Evolutionary conservation across 31 red algal species (phyloP), one percentile per base, ranked within the genome.

Genomic region (Bonnemaisonia californica): DNA sequence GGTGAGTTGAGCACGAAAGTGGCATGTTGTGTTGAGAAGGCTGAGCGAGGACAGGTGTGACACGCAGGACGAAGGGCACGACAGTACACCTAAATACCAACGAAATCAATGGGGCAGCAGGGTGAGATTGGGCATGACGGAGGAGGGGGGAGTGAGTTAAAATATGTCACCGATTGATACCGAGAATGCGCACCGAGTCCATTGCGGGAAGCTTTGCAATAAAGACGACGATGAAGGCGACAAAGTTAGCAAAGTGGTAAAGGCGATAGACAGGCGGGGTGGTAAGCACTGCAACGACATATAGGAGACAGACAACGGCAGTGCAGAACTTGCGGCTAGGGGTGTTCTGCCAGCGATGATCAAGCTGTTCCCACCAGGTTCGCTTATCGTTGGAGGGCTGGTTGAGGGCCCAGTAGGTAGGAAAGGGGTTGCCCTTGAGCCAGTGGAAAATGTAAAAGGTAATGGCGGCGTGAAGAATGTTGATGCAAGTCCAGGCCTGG

Each of bases 391-490:
- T 83, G 22, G 82, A 84, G 0, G 88, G 84, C 3, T 77, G 79
- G 45, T 57, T 86, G 12, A 83, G 45, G 12, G 84, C 82, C 95
- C 95, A 98, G 34, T 90, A 85, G 2, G 95, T 98, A 2, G 87
- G 91, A 79, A 98, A 98, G 21, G 95, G 95, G 41, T 78, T 92
- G 7, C 95, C 95, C 76, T 98, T 98, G 34, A 98, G 72, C 95
- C 95, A 98, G 78, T 98, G 95, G 79, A 98, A 98, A 57, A 92
- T 83, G 73, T 94, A 84, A 85, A 98, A 98, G 28, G 95, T 98
- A 37, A 94, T 84, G 58, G 68, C 67, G 18, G 95, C 91, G 80
- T 98, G 95, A 59, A 81, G 40, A 22, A 98, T 79, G 80, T 98
- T 94, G 48, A 98, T 77, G 42, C 86, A 76, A 16, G 95, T 92